These are phyloP conservation scores for Yamadazyma endophytica DNA, from an alignment of 805 yeast genomes.

Conservation along the genomic window DNA sequence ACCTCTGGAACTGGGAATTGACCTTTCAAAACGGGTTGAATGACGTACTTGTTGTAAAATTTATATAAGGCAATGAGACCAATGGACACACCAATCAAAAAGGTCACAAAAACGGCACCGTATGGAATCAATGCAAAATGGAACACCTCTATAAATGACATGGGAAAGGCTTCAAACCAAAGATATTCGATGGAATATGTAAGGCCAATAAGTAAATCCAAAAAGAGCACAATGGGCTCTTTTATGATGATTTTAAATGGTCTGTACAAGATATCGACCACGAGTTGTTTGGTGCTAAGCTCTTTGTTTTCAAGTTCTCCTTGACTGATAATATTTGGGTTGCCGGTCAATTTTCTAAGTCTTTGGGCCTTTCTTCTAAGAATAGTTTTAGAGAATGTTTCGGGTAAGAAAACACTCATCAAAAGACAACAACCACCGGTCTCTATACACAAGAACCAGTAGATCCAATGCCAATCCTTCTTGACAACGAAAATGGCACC, in stretches of 20 bases:
- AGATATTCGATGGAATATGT: slow-evolving; percentile 50
- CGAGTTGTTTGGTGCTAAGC: slow-evolving; percentile 7
- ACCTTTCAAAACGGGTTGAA: slow-evolving; percentile 13
- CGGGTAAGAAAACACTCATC: no score
- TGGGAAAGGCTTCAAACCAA: slow-evolving; percentile 60
- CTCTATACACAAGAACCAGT: no score
- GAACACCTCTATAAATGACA: slow-evolving; percentile 42
- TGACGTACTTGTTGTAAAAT: not conserved
- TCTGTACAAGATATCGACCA: slow-evolving; percentile 27
- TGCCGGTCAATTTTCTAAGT: slow-evolving; percentile 47
- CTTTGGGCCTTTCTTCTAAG: not conserved
- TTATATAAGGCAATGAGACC: slow-evolving; percentile 14
- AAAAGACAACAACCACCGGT: no score
- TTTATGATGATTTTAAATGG: slow-evolving; percentile 45
- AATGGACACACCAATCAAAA: not conserved
- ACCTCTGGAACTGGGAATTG: slow-evolving; percentile 32
- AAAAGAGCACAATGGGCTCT: slow-evolving; percentile 55
- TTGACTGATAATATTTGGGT: slow-evolving; percentile 30
- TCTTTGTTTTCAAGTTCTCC: not conserved
- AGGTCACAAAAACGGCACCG: slow-evolving; percentile 24
- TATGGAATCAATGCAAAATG: slow-evolving; percentile 44
- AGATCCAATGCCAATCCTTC: no score
- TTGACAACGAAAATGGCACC: slow-evolving; percentile 52
- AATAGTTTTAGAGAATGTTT: not conserved
- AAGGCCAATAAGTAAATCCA: slow-evolving; percentile 48